Conservation (phyloP, 129 eudicot species). For the Ambrosia trifida region DNA sequence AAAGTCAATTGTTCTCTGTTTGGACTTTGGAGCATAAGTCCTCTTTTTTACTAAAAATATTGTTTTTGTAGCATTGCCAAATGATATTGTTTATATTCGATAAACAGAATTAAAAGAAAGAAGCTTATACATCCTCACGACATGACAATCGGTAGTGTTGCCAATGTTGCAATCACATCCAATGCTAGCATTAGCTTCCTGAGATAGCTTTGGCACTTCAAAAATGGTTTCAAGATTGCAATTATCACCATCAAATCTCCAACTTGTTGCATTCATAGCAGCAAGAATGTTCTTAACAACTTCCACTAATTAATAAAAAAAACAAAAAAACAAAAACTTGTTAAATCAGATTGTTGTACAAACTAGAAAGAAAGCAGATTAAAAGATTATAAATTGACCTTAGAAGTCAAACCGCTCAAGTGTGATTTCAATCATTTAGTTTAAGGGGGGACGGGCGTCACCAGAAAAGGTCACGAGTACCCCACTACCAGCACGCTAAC, state of each 20-base stretch:
- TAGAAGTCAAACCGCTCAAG: slow-evolving; percentile 27
- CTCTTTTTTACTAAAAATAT: not conserved
- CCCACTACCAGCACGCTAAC: too few relatives aligned
- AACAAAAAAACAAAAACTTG: not conserved
- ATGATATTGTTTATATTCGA: not conserved
- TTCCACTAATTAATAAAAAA: slow-evolving; percentile 45
- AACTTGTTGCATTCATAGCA: slow-evolving; percentile 70
- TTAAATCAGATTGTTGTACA: too few relatives aligned
- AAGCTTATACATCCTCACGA: slow-evolving; percentile 62
- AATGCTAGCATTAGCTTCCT: slow-evolving; percentile 49
- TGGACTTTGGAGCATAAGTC: too few relatives aligned
- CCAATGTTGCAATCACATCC: slow-evolving; percentile 64
- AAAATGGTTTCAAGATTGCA: slow-evolving; percentile 57
- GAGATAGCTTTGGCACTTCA: slow-evolving; percentile 36
- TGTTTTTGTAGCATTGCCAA: too few relatives aligned
- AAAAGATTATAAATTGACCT: not conserved
- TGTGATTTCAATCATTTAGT: slow-evolving; percentile 21
- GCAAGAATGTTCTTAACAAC: slow-evolving; percentile 53
- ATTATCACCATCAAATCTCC: slow-evolving; percentile 56
- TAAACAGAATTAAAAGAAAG: slow-evolving; percentile 28
- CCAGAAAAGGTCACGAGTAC: too few relatives aligned
- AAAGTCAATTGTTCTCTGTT: slow-evolving; percentile 9
- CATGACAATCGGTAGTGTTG: slow-evolving; percentile 61
- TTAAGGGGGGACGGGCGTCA: too few relatives aligned
- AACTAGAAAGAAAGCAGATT: not conserved